Base-by-base conservation (phyloP, 768 basidiomycete genomes). In the Gymnopilus dilepis region DNA sequence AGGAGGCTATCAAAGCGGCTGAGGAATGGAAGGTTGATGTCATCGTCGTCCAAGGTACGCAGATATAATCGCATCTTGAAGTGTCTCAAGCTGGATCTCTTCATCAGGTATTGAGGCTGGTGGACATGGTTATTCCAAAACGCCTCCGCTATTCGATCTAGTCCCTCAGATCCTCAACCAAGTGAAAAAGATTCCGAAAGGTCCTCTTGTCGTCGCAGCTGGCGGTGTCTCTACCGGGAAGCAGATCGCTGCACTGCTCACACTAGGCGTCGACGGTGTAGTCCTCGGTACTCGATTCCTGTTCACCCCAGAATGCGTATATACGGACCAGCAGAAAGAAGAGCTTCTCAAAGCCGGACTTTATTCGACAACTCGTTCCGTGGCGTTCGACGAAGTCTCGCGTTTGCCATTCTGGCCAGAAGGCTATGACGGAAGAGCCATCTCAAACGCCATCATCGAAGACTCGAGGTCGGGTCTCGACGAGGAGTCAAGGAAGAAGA, bases 31-130 rank as follows among this genome's bases (percentile, higher is more conserved):
- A 81, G 37, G 83, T 80, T 0, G 90, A 91, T 66, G 82, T 85
- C 1, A 61, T 91, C 30, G 85, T 91, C 4, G 84, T 81, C 0
- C 89, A 91, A 81, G 89, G 90, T 85, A 17, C 6, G 21, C 40
- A 26, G 34, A 17, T 11, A 9, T 9, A 13, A 7, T 48, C 19
- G 31, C 0, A 4, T 41, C 12, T 26, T 7, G 12, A 37, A 8
- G 31, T 9, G 4, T 11, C 1, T 15, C 19, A 6, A 30, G 26
- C 38, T 17, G 7, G 28, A 34, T 34, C 12, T 34, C 33, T 31
- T 54, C 11, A 11, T 5, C 41, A 74, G 73, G 74, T 8, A 69
- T 61, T 11, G 73, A 74, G 42, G 72, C 74, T 11, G 73, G 73
- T 0, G 73, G 73, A 1, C 72, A 74, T 33, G 71, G 72, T 62